Conservation (phyloP, 1,139 yeast species). For the Debaryomyces psychrophilus region DNA sequence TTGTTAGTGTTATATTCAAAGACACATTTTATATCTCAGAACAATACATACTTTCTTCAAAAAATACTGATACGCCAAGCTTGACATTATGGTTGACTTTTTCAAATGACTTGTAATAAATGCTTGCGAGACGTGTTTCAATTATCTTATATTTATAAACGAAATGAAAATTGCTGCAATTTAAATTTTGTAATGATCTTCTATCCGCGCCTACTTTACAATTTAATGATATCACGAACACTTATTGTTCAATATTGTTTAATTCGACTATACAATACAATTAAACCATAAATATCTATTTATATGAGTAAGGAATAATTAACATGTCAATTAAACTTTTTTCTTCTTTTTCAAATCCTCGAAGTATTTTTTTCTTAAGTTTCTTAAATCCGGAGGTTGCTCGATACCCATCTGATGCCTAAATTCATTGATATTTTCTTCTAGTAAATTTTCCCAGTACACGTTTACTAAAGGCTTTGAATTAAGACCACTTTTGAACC, state of each 20-base stretch:
- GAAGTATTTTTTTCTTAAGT: conserved; percentile 52
- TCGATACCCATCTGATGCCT: conserved; percentile 74
- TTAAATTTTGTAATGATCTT: neutral
- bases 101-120: no score
- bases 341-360: conserved; percentile 33
- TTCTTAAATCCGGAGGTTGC: conserved; percentile 75
- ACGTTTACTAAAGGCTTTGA: conserved; percentile 82
- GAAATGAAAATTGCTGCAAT: conserved; percentile 3
- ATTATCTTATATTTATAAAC: neutral
- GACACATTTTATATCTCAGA: no score
- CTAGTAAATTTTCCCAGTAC: conserved; percentile 88
- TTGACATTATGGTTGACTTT: conserved; percentile 22
- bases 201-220: conserved; percentile 1
- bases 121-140: neutral
- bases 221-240: neutral
- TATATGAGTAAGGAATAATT: no score
- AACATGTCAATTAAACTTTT: conserved; percentile 13
- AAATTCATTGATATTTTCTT: conserved; percentile 70
- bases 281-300: neutral
- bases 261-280: neutral
- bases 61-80: conserved; percentile 35
- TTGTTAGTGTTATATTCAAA: conserved; percentile 8
- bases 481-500: conserved; percentile 69
- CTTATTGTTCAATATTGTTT: neutral
- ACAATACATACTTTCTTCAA: conserved; percentile 41